phyloP scores from a whole-genome alignment of 805 yeast species.

The Starmerella bacillaris region DNA sequence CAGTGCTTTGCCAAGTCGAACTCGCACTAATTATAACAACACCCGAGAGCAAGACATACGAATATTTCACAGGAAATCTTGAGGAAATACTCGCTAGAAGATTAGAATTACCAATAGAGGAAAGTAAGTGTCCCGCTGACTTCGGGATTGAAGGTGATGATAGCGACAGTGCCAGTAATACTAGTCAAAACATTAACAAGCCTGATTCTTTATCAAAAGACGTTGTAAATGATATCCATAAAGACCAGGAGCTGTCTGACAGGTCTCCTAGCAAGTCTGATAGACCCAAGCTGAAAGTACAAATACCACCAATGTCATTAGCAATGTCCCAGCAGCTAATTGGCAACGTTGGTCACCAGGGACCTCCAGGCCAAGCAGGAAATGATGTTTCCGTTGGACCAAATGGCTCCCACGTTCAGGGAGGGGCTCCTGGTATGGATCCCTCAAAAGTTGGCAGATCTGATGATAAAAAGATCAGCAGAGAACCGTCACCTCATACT shows the following conservation, averaged over 20 bases:
- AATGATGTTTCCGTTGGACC: too few species aligned
- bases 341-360: too few species aligned
- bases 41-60: conserved; percentile 58
- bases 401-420: too few species aligned
- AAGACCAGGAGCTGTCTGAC: too few species aligned
- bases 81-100: conserved; percentile 27
- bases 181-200: background rate
- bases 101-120: background rate
- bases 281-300: background rate
- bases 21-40: conserved; percentile 79
- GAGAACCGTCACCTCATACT: too few species aligned
- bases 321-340: too few species aligned
- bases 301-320: background rate
- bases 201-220: background rate
- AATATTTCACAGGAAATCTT: conserved; percentile 52
- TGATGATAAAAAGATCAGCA: too few species aligned
- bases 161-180: background rate
- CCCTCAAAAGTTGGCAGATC: too few species aligned
- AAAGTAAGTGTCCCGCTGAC: background rate
- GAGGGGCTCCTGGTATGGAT: too few species aligned
- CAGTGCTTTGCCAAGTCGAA: conserved; percentile 84
- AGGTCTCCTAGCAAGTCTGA: too few species aligned
- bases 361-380: too few species aligned
- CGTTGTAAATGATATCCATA: too few species aligned
- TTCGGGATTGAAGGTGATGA: background rate